Evolutionary conservation across 768 basidiomycete species (phyloP), one percentile per base, ranked within the genome.

Genomic region (Galerina sulciceps): DNA sequence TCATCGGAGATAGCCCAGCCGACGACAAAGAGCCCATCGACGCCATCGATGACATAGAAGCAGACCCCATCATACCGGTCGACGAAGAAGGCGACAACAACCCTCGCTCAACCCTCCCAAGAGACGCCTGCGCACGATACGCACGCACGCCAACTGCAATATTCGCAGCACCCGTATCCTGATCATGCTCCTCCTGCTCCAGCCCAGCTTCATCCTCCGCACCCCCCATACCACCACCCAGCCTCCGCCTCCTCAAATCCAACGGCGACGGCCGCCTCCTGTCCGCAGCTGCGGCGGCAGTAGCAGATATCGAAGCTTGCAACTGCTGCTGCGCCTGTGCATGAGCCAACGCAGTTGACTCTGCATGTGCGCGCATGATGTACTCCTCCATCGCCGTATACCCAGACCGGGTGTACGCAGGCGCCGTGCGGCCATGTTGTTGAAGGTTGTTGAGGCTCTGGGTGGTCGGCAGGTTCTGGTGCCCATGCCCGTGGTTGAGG

Each of bases 361-460:
- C 75, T 3, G 77, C 69, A 71, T 80, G 75, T 71, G 86, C 60
- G 71, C 85, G 86, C 67, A 91, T 81, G 49, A 90, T 84, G 60
- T 84, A 81, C 69, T 88, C 84, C 67, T 91, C 89, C 0, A 88
- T 77, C 1, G 87, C 77, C 0, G 89, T 91, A 61, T 85, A 91
- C 1, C 89, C 89, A 1, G 82, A 65, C 22, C 68, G 55, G 22
- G 70, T 69, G 31, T 71, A 70, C 6, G 55, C 70, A 14, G 69
- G 67, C 2, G 65, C 59, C 26, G 67, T 54, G n/a, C 69, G 71
- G 37, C 65, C 22, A 41, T 64, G 62, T 5, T 64, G 61, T 18
- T 62, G 58, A 4, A 69, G 44, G 23, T 57, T 49, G 22, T 64
- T 63, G 40, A 67, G 15, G 35, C 66, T 66, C 46, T 67, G 69